Conservation (phyloP, 1,284 basidiomycete genomes). For the Ustilago shanxiensis region DNA sequence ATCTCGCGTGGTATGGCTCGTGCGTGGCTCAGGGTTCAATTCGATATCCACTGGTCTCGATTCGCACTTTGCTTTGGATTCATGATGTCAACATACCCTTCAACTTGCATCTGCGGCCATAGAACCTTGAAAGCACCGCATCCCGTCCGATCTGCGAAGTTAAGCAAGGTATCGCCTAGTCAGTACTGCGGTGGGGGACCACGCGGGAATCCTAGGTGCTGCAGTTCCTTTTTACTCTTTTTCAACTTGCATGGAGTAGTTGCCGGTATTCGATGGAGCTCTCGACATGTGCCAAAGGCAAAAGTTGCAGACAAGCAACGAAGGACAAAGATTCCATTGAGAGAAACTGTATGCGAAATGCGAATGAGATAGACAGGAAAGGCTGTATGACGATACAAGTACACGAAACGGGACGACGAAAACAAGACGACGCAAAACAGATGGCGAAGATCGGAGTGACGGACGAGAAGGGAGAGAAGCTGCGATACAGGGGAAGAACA, state of each 20-base stretch:
- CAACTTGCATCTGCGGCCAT: slow-evolving; percentile 77
- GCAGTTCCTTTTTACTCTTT: slow-evolving; percentile 74
- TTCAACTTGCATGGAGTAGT: background rate
- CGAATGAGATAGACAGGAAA: background rate
- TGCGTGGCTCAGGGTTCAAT: background rate
- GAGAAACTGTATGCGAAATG: slow-evolving; percentile 2
- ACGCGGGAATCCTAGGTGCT: slow-evolving; percentile 84
- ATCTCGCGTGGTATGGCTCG: background rate
- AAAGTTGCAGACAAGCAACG: background rate
- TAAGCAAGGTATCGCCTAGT: slow-evolving; percentile 83
- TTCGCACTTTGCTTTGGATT: too few species aligned
- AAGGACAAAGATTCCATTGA: background rate
- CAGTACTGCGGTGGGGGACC: slow-evolving; percentile 87
- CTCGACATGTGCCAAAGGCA: background rate
- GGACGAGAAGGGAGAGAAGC: background rate
- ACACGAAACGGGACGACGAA: background rate
- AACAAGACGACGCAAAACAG: background rate
- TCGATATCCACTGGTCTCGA: background rate
- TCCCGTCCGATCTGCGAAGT: slow-evolving; percentile 85
- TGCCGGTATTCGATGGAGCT: background rate
- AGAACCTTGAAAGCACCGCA: slow-evolving; percentile 83
- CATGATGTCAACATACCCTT: too few species aligned
- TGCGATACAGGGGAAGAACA: too few species aligned
- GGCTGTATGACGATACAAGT: background rate
- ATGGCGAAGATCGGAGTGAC: background rate